phyloP scores from a whole-genome alignment of 352 stramenopile species.

The Blastocystis sp. region DNA sequence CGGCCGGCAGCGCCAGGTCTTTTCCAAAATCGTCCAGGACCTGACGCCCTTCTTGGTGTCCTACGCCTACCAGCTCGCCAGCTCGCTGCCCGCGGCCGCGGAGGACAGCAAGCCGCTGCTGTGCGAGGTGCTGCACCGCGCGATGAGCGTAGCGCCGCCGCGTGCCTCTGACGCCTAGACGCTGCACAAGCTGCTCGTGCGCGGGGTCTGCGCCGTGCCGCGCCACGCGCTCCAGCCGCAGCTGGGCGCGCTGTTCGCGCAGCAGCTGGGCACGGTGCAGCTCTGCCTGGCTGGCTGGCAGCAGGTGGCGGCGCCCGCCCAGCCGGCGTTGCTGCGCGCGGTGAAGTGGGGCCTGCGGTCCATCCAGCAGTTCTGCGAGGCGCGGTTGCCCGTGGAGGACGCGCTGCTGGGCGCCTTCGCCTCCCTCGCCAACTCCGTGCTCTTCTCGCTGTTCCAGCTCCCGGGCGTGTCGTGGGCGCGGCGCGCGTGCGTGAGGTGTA shows the following conservation, averaged over 20 bases:
- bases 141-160: slow-evolving; percentile 20
- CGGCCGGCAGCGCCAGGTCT: neutral
- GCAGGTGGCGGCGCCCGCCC: neutral
- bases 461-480: neutral
- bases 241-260: neutral
- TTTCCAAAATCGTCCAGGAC: neutral
- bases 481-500: neutral
- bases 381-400: neutral
- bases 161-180: neutral
- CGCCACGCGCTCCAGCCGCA: neutral
- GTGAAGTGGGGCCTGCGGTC: slow-evolving; percentile 57
- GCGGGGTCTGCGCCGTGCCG: neutral
- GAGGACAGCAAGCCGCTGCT: neutral
- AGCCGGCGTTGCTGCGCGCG: neutral
- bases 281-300: neutral
- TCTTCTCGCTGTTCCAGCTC: slow-evolving; percentile 21
- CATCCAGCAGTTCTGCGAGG: neutral
- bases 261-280: neutral
- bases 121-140: neutral
- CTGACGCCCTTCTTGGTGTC: neutral
- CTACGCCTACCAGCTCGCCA: neutral
- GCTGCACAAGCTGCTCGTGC: slow-evolving; percentile 3
- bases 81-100: neutral
- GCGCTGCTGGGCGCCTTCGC: neutral
- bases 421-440: slow-evolving; percentile 10